Evolutionary conservation across 495 filamentous ascomycete species (phyloP).

Genomic region (Daldinia vernicosa): DNA sequence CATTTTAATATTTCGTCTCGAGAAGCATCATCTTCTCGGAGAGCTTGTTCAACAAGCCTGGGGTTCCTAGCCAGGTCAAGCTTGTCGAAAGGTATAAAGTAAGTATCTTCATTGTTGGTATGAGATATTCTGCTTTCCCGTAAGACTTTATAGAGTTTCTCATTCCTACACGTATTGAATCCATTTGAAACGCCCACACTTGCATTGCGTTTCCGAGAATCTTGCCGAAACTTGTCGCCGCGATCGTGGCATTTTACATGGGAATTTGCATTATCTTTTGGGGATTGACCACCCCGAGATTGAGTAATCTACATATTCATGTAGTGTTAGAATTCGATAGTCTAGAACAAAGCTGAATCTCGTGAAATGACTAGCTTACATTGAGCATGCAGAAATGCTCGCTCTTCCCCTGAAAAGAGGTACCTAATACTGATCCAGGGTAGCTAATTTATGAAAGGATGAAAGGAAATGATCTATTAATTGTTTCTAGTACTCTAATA

Average conservation of each 20-base stretch:
- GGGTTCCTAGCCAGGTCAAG: slow-evolving; percentile 10
- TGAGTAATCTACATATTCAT: not conserved
- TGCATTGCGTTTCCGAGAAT: not conserved
- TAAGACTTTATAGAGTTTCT: not conserved
- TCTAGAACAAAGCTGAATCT: not conserved
- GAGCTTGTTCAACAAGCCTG: not conserved
- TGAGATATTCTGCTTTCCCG: not conserved
- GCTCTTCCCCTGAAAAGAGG: not conserved
- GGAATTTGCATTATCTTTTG: not conserved
- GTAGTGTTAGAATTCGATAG: not conserved
- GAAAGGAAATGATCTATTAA: not conserved
- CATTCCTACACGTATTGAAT: not conserved
- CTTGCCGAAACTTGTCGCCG: not conserved
- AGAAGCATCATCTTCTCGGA: not conserved
- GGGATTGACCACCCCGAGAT: not conserved
- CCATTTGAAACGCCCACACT: not conserved
- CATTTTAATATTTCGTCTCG: not conserved
- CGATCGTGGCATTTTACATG: not conserved
- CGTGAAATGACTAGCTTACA: not conserved
- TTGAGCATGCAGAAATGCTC: not conserved
- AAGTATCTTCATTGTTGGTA: not conserved
- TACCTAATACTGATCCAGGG: not conserved
- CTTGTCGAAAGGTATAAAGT: slow-evolving; percentile 23
- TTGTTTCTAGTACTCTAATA: not conserved
- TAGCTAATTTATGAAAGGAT: not conserved